Evolutionary conservation across 2,329 filamentous ascomycete species (phyloP).

Genomic region (Alternaria sp.): DNA sequence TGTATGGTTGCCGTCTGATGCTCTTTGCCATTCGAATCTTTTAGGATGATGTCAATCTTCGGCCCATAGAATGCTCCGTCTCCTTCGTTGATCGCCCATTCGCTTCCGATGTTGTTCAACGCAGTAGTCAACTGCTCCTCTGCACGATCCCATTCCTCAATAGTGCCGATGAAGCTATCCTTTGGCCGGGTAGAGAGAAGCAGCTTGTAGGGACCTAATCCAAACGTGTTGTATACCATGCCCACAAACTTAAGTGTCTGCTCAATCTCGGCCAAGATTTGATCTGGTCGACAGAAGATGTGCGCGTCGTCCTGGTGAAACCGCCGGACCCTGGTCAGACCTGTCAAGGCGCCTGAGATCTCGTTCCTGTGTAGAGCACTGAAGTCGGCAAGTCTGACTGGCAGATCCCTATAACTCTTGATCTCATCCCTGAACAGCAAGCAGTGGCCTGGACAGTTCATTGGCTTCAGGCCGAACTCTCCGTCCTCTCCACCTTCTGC

Average conservation of each 20-base stretch:
- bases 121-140: constrained; percentile 72
- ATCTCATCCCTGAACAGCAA: constrained; percentile 78
- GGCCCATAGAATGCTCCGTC: constrained; percentile 92
- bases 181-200: constrained; percentile 80
- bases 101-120: constrained; percentile 68
- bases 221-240: constrained; percentile 74
- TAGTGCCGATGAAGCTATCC: constrained; percentile 78
- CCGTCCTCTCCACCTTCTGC: constrained; percentile 66
- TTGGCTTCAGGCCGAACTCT: constrained; percentile 86
- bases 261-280: constrained; percentile 77
- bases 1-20: constrained; percentile 91
- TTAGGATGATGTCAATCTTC: constrained; percentile 87
- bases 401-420: constrained; percentile 80
- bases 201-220: constrained; percentile 76
- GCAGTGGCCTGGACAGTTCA: constrained; percentile 93
- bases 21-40: constrained; percentile 78
- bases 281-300: constrained; percentile 83
- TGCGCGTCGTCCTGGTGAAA: constrained; percentile 94
- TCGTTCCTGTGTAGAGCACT: constrained; percentile 88
- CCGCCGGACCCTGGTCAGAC: constrained; percentile 81
- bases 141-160: constrained; percentile 73
- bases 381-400: constrained; percentile 86
- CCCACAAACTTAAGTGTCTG: constrained; percentile 78
- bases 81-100: constrained; percentile 79
- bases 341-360: constrained; percentile 79